Evolutionary conservation across 352 stramenopile genomes (phyloP), one percentile per base, ranked within the genome.

Genomic region (Pythium coloratum): DNA sequence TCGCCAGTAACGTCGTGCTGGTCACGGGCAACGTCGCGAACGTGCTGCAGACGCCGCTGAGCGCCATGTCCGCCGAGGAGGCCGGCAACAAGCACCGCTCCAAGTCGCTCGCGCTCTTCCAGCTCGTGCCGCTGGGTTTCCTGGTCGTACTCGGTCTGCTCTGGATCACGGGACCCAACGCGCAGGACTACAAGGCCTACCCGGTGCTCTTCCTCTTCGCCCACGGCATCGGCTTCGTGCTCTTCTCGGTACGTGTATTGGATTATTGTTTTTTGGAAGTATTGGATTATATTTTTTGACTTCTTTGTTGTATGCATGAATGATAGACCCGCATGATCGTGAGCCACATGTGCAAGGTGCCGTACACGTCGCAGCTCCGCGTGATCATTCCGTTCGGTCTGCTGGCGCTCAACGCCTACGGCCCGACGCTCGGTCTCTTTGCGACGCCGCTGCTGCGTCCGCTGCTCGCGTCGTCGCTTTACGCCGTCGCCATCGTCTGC

Each of bases 311-410:
- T 24, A 42, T 14, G 5, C 26, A 33, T 38, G 36, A 33, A 56
- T 47, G 33, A 4, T 34, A 95, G 85, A 94, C 86, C 33, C 86
- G 86, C 69, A 96, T 96, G 88, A 96, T 94, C 69, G 76, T 90
- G 57, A 92, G 84, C 75, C 88, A 96, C 78, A 96, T 96, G 88
- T 96, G 86, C 75, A 96, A 96, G 75, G 82, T 96, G 28, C 84
- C 86, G 53, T 96, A 90, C 69, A 85, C 86, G 44, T 82, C 80
- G 33, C 88, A 96, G 69, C 71, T 93, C 12, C 88, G 85, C 42
- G 84, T 96, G 38, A 82, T 96, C 60, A 78, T 96, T 2, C 88
- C 88, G 20, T 87, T 92, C 59, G 81, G 76, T 0, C 72, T 92
- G 46, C 76, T 94, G 42, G 82, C 93, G 40, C 77, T 91, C 49